Conservation (phyloP, 495 filamentous ascomycete species). For the Aspergillus ellipticus region DNA sequence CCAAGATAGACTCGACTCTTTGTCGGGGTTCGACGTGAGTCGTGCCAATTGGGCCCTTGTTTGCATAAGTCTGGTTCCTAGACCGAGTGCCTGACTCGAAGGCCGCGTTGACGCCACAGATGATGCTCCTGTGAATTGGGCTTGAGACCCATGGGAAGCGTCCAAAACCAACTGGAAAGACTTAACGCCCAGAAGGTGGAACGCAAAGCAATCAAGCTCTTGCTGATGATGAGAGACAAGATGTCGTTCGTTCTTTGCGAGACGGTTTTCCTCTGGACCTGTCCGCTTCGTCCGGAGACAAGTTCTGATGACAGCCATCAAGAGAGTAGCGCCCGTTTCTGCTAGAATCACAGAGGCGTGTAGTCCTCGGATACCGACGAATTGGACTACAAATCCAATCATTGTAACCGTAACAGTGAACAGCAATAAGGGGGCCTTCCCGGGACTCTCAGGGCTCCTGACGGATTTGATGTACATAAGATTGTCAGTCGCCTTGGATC, state of each 20-base stretch:
- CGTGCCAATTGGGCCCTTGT: constrained; percentile 28
- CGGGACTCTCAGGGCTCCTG: constrained; percentile 7
- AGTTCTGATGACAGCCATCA: constrained; percentile 46
- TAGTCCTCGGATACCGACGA: constrained; percentile 47
- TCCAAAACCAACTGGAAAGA: constrained; percentile 22
- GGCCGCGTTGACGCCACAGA: neutral
- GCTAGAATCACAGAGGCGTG: constrained; percentile 46
- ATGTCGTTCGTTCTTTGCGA: constrained; percentile 22
- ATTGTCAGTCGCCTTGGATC: constrained; percentile 14
- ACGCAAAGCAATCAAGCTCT: constrained; percentile 48
- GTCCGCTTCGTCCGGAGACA: constrained; percentile 43
- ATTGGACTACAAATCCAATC: constrained; percentile 48
- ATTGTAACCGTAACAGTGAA: constrained; percentile 29
- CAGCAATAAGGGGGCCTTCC: constrained; percentile 12
- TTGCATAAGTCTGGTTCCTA: constrained; percentile 17
- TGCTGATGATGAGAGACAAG: constrained; percentile 27
- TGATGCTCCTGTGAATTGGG: constrained; percentile 8
- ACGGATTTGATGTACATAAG: constrained; percentile 35
- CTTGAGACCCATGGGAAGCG: neutral
- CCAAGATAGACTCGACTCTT: constrained; percentile 23
- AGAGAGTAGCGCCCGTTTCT: constrained; percentile 41
- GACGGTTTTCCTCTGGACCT: constrained; percentile 26
- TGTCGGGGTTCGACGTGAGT: constrained; percentile 18
- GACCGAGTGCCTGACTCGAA: neutral
- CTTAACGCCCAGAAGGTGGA: constrained; percentile 26